phyloP scores from a whole-genome alignment of 169 alveolate genomes.

The Prorocentrum cordatum region DNA sequence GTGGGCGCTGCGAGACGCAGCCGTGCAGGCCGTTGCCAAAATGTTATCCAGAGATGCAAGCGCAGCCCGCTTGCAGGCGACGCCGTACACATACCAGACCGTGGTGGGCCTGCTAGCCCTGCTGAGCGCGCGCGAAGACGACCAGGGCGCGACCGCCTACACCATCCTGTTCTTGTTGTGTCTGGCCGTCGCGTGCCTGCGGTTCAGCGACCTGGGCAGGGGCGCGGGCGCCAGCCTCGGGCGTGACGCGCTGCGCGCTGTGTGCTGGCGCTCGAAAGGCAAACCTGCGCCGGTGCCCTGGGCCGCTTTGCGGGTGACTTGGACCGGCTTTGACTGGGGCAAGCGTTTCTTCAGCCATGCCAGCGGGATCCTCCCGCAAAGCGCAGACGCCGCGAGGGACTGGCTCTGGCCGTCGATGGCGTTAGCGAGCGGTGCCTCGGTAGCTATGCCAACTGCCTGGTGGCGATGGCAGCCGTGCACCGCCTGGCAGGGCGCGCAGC shows the following conservation, averaged over 20 bases:
- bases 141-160: not conserved
- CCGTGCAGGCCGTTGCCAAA: not conserved
- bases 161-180: not conserved
- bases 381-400: too few relatives aligned
- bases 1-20: not conserved
- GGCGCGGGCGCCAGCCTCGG: not conserved
- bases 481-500: too few relatives aligned
- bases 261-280: not conserved
- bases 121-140: not conserved
- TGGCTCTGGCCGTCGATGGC: too few relatives aligned
- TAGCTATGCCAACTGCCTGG: too few relatives aligned
- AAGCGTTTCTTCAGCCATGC: not conserved
- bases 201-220: not conserved
- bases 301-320: not conserved
- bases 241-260: not conserved
- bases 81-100: not conserved
- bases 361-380: too few relatives aligned
- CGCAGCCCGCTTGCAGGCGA: not conserved
- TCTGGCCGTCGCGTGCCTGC: not conserved
- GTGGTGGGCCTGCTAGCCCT: not conserved
- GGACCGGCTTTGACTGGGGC: not conserved
- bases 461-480: too few relatives aligned
- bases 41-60: not conserved
- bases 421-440: too few relatives aligned
- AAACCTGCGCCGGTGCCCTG: not conserved